phyloP scores from a whole-genome alignment of 176 grass and related monocot genomes.

The Otatea glauca region DNA sequence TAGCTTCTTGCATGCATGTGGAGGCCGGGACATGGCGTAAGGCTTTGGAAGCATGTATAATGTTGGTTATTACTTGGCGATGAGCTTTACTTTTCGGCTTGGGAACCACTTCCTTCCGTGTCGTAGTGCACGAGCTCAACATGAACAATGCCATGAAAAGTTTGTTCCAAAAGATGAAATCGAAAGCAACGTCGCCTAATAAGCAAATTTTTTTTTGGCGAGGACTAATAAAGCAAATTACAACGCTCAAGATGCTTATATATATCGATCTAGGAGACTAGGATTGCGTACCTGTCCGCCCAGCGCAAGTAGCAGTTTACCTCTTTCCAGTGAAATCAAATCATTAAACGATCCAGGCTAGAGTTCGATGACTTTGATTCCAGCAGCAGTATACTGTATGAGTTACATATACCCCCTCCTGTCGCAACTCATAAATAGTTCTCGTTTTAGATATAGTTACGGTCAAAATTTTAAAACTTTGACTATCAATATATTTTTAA shows the following conservation, averaged over 20 bases:
- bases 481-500: too few relatives aligned
- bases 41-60: background rate
- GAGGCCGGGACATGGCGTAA: background rate
- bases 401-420: too few relatives aligned
- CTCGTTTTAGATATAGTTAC: too few relatives aligned
- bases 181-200: background rate
- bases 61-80: background rate
- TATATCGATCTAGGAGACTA: background rate
- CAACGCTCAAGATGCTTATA: background rate
- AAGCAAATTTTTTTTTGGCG: background rate
- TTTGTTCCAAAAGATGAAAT: background rate
- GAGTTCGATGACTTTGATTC: background rate
- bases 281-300: background rate
- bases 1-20: background rate
- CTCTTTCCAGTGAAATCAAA: too few relatives aligned
- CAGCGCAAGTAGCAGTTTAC: too few relatives aligned
- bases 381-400: background rate
- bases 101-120: constrained; percentile 15
- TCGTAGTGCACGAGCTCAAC: constrained; percentile 26
- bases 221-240: background rate
- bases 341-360: background rate
- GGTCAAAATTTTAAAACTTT: too few relatives aligned
- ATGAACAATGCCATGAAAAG: constrained; percentile 38
- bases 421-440: too few relatives aligned
- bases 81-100: constrained; percentile 11